Conservation (phyloP, 306 rosid genomes). For the Fagus sylvatica region DNA sequence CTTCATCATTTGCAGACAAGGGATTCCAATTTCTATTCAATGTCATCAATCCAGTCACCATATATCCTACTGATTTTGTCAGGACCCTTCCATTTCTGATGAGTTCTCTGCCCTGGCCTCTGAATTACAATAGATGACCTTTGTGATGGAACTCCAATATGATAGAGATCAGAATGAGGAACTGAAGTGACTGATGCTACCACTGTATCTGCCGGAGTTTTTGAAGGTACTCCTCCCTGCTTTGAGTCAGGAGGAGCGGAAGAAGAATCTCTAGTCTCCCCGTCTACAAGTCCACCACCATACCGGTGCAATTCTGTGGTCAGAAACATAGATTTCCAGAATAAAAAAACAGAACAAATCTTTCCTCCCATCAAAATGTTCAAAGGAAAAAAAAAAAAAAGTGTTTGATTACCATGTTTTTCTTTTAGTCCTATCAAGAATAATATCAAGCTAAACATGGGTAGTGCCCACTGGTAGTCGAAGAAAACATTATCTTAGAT, state of each 20-base stretch:
- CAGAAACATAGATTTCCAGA: conserved; percentile 16
- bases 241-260: conserved; percentile 55
- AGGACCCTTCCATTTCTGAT: conserved; percentile 98
- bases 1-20: conserved; percentile 27
- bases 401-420: not conserved
- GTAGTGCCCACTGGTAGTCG: too few relatives aligned
- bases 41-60: conserved; percentile 97
- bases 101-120: conserved; percentile 83
- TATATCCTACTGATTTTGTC: conserved; percentile 99
- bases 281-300: conserved; percentile 89
- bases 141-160: conserved; percentile 79
- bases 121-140: conserved; percentile 75
- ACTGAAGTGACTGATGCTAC: conserved; percentile 62
- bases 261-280: conserved; percentile 72
- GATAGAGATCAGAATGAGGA: conserved; percentile 77
- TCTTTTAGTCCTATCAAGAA: not conserved
- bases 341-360: conserved; percentile 6
- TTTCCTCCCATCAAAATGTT: not conserved
- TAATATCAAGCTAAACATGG: not conserved
- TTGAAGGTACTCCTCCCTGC: conserved; percentile 62
- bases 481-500: conserved; percentile 7
- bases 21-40: conserved; percentile 48
- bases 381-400: not conserved
- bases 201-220: conserved; percentile 58
- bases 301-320: conserved; percentile 79